A percentile compares a stretch with the other conserved stretches of the same genome.
phyloP scores from a whole-genome alignment of 371 early-diverging fungal genomes.

The Sporodiniella umbellata region DNA sequence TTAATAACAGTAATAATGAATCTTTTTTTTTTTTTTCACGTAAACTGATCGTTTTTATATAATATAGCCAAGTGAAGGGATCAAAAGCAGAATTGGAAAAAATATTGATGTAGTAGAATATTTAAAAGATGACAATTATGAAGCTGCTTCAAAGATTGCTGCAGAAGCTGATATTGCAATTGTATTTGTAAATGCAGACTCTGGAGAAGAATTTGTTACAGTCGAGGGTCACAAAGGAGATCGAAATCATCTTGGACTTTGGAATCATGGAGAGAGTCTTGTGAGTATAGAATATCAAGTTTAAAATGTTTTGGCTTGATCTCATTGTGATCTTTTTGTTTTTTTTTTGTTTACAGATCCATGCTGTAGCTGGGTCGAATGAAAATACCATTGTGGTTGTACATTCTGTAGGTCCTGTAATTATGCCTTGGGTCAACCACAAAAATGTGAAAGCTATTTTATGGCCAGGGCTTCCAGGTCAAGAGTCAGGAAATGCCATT shows the following conservation, averaged over 20 bases:
- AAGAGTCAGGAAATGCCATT: slow-evolving; percentile 64
- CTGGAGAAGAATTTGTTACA: slow-evolving; percentile 55
- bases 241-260: slow-evolving; percentile 52
- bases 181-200: slow-evolving; percentile 55
- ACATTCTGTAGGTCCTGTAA: slow-evolving; percentile 54
- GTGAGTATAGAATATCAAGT: no score
- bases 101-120: slow-evolving; percentile 26
- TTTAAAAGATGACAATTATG: slow-evolving; percentile 36
- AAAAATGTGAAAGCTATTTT: slow-evolving; percentile 56
- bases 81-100: slow-evolving; percentile 29
- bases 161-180: slow-evolving; percentile 48
- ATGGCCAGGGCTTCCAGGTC: slow-evolving; percentile 49
- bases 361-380: slow-evolving; percentile 51
- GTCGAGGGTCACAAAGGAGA: slow-evolving; percentile 54
- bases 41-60: neutral
- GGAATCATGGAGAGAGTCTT: slow-evolving; percentile 57
- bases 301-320: no score
- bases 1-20: slow-evolving; percentile 38
- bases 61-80: slow-evolving; percentile 37
- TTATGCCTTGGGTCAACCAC: slow-evolving; percentile 56
- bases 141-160: slow-evolving; percentile 31
- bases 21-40: neutral
- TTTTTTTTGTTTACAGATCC: no score
- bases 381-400: slow-evolving; percentile 58
- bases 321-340: no score